Base-by-base conservation (phyloP, 768 basidiomycete species). In the Plicaturopsis crispa region DNA sequence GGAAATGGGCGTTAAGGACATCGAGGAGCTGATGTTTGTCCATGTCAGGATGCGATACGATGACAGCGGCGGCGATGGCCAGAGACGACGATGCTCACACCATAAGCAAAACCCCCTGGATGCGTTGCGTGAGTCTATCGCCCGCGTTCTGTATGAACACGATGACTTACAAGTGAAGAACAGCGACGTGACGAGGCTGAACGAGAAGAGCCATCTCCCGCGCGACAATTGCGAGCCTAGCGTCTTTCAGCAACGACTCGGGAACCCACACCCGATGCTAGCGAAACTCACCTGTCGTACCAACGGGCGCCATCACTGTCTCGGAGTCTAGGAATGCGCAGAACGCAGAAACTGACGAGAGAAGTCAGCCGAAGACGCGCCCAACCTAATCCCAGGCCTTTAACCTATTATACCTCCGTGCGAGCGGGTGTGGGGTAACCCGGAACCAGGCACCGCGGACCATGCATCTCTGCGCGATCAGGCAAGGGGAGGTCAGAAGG, bases 61-160 rank as follows among this genome's bases (percentile, higher is more conserved):
- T 56, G 52, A 57, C 35, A 55, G 40, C 37, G 31, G 47, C 47
- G 43, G 52, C 46, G 22, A 63, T 35, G 32, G 46, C 32, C 43
- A 17, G n/a, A n/a, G n/a, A n/a, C n/a, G n/a, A n/a, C n/a, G 23
- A 35, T 19, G 39, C 72, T 49, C 53, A 78, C 73, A 24, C 79
- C 79, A 41, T 81, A 79, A 5, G 80, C 73, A 54, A 81, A 81
- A 0, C 79, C 80, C 78, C 78, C 76, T n/a, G n/a, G n/a, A n/a
- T 70, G 38, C 24, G n/a, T 24, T 17, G 24, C 31, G 30, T 36
- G 8, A 28, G 39, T 17, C 28, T 40, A 14, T 33, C 20, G 22
- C 26, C 21, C 17, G 17, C 28, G 18, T 18, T 23, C 32, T 23
- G 19, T 38, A 28, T 17, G 5, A 18, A 31, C 4, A 11, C 6